Evolutionary conservation across 2,329 filamentous ascomycete genomes (phyloP).

Genomic region (Chaetomium sp.): DNA sequence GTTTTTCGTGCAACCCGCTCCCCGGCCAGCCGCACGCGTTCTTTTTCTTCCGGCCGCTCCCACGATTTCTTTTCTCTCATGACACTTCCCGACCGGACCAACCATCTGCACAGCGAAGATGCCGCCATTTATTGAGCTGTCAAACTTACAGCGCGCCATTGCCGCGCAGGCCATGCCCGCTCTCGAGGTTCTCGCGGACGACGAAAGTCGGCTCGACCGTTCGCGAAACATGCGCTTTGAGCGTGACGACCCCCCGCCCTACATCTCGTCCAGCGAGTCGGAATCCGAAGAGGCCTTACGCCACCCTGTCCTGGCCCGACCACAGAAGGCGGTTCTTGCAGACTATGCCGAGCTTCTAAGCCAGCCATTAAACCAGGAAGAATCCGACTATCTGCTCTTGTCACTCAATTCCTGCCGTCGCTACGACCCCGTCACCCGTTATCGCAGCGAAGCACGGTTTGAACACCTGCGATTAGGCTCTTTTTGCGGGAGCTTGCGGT

Average conservation of each 20-base stretch:
- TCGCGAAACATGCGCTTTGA: neutral
- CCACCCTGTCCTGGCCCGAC: no score
- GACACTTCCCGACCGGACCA: no score
- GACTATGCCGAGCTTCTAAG: constrained; percentile 3
- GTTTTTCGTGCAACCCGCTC: no score
- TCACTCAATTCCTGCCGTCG: neutral
- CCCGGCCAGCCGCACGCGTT: no score
- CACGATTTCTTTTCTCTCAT: no score
- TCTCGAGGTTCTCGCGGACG: neutral
- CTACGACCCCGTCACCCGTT: neutral
- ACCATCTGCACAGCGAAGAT: no score
- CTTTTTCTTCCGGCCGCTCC: no score
- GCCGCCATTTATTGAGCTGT: no score
- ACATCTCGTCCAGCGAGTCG: constrained; percentile 1
- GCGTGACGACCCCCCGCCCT: constrained; percentile 1
- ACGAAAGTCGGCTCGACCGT: neutral
- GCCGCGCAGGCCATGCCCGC: neutral
- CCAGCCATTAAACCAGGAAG: neutral
- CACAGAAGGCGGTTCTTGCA: neutral
- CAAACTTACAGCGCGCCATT: neutral
- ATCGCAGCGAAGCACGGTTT: neutral
- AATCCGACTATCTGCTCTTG: neutral
- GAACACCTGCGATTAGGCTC: neutral
- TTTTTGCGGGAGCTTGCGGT: no score
- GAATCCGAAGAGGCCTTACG: no score